Evolutionary conservation across 768 basidiomycete genomes (phyloP), one percentile per base, ranked within the genome.

Genomic region (Albatrellus ellisii): DNA sequence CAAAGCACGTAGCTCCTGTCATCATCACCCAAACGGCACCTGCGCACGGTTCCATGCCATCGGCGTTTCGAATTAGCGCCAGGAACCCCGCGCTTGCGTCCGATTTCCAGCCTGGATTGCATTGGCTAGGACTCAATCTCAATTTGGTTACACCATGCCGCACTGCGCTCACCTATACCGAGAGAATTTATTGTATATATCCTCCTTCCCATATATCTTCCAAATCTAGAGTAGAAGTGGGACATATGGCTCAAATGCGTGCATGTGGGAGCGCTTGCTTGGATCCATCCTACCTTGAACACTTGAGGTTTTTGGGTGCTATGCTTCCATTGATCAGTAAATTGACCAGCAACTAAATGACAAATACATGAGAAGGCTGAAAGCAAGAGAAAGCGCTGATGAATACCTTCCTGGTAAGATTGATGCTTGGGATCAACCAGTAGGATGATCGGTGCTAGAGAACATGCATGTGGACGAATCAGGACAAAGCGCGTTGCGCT

Each of bases 11-110:
- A 25, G 8, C 49, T 36, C 6, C 5, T 3, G 24, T 43, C 32
- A 11, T 47, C 44, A 41, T 57, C 53, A 8, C 56, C 56, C 11
- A 57, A 28, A 5, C 39, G 11, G 31, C 56, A 57, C 15, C 27
- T 27, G n/a, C 56, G 46, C 4, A 45, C 25, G 7, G 56, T 57
- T 3, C 56, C 56, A 41, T 57, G 56, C 47, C 54, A 57, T 21
- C 56, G 52, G 21, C 55, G 52, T 20, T 44, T 29, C n/a, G 49
- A 48, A 22, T 57, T 57, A 14, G 48, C 55, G 20, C 37, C 37
- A 1, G 4, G 1, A 3, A 24, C 1, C 10, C 31, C 26, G 6
- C 26, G 46, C 22, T 36, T 43, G 15, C 49, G 52, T 33, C 48
- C 51, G 12, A 52, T 36, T 12, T 38, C 38, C 17, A 50, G 48